Evolutionary conservation across 768 basidiomycete genomes (phyloP).

Genomic region (Lentinus brumalis): DNA sequence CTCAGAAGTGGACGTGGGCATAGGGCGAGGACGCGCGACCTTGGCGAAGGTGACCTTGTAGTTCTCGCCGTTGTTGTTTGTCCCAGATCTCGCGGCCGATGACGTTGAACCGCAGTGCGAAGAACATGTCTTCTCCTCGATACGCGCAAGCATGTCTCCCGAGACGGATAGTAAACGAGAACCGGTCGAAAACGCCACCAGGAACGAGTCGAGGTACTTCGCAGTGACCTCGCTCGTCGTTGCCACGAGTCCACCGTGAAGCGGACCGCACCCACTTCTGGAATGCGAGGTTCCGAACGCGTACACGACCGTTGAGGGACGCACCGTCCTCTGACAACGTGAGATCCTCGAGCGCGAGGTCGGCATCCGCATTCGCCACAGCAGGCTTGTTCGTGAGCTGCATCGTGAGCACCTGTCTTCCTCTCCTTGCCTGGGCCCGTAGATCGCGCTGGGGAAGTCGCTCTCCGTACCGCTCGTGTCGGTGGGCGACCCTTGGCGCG

Average conservation of each 20-base stretch:
- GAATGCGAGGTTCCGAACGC: slow-evolving; percentile 85
- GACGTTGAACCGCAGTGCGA: slow-evolving; percentile 75
- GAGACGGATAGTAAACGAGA: slow-evolving; percentile 76
- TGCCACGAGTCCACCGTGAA: slow-evolving; percentile 97
- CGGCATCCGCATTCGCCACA: slow-evolving; percentile 28
- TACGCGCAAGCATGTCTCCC: slow-evolving; percentile 73
- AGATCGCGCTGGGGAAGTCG: slow-evolving; percentile 74
- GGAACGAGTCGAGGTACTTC: slow-evolving; percentile 55
- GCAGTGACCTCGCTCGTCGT: slow-evolving; percentile 93
- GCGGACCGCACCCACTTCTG: slow-evolving; percentile 83
- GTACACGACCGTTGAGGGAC: slow-evolving; percentile 69
- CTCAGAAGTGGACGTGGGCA: slow-evolving; percentile 25
- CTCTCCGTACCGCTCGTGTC: slow-evolving; percentile 80
- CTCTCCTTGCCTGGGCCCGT: slow-evolving; percentile 34
- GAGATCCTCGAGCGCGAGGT: slow-evolving; percentile 58
- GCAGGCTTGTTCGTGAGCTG: slow-evolving; percentile 20
- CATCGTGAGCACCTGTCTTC: slow-evolving; percentile 32
- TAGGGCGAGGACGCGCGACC: slow-evolving; percentile 17
- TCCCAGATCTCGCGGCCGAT: slow-evolving; percentile 89
- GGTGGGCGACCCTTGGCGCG: slow-evolving; percentile 85
- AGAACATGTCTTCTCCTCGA: slow-evolving; percentile 77
- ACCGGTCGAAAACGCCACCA: slow-evolving; percentile 60
- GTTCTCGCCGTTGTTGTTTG: slow-evolving; percentile 78
- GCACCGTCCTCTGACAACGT: slow-evolving; percentile 52
- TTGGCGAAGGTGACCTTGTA: slow-evolving; percentile 73